Evolutionary conservation across 768 basidiomycete genomes (phyloP).

Genomic region (Suillus luteus): DNA sequence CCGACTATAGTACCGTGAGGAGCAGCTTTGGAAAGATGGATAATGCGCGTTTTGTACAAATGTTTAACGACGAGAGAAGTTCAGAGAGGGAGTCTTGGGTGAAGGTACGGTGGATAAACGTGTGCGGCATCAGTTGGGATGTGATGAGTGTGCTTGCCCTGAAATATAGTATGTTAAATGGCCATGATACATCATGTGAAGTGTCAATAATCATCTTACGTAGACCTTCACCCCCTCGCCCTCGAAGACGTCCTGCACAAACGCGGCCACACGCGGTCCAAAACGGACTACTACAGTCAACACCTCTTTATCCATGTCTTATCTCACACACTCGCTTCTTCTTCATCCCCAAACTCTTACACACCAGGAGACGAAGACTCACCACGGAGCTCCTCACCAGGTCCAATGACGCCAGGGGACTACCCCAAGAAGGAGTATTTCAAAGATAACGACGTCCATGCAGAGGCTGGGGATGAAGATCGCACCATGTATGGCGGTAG

Average conservation of each 20-base stretch:
- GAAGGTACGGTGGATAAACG: constrained; percentile 75
- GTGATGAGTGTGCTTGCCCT: constrained; percentile 68
- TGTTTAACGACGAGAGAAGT: constrained; percentile 48
- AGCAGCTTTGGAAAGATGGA: constrained; percentile 56
- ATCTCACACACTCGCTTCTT: constrained; percentile 53
- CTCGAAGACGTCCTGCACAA: constrained; percentile 70
- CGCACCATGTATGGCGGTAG: constrained; percentile 11
- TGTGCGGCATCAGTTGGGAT: constrained; percentile 70
- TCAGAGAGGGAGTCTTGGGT: constrained; percentile 58
- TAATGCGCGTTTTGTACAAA: constrained; percentile 60
- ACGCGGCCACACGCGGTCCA: constrained; percentile 56
- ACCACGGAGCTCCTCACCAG: constrained; percentile 37
- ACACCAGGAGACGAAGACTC: constrained; percentile 10
- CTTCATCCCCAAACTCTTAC: constrained; percentile 15
- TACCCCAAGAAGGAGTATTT: constrained; percentile 7
- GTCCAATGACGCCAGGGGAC: constrained; percentile 17
- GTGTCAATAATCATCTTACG: constrained; percentile 6
- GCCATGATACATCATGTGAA: constrained; percentile 13
- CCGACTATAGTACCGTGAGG: constrained; percentile 63
- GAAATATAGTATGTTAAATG: constrained; percentile 55
- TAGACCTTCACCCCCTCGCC: constrained; percentile 71
- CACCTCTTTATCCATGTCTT: constrained; percentile 74
- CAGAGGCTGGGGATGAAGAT: constrained; percentile 4
- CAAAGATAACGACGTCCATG: constrained; percentile 1
- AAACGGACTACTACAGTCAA: constrained; percentile 68